Percentiles rank a stretch among this genome's conserved stretches.
Evolutionary conservation across 2,329 filamentous ascomycete species (phyloP).

Genomic region (Thelonectria olida): DNA sequence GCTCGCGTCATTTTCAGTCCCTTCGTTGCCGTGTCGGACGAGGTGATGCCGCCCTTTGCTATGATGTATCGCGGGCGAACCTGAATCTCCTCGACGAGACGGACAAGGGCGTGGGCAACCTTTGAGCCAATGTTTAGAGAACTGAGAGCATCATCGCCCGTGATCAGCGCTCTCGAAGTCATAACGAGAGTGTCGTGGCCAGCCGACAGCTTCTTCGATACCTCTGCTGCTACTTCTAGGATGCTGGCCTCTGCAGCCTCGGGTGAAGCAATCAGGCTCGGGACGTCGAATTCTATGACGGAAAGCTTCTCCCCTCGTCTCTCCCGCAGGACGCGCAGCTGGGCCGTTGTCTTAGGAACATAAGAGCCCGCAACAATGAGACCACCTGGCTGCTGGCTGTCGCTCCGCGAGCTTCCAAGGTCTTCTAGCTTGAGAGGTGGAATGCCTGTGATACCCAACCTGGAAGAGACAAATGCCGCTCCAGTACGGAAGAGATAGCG

Average conservation of each 20-base stretch:
- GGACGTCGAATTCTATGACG: constrained; percentile 57
- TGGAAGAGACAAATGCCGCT: constrained; percentile 53
- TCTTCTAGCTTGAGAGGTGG: constrained; percentile 57
- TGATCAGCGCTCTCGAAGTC: constrained; percentile 63
- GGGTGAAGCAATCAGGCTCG: constrained; percentile 40
- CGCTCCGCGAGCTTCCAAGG: constrained; percentile 44
- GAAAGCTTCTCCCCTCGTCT: constrained; percentile 51
- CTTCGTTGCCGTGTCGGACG: constrained; percentile 66
- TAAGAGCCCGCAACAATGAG: constrained; percentile 65
- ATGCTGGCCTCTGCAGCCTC: constrained; percentile 41
- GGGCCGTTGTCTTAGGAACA: constrained; percentile 66
- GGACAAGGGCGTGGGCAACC: constrained; percentile 61
- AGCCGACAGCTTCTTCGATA: constrained; percentile 41
- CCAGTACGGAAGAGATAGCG: constrained; percentile 51
- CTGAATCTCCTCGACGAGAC: constrained; percentile 54
- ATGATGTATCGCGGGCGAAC: constrained; percentile 64
- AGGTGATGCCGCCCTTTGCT: constrained; percentile 68
- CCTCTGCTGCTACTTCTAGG: constrained; percentile 43
- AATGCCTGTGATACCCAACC: constrained; percentile 60
- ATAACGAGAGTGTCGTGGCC: constrained; percentile 65
- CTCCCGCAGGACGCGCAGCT: constrained; percentile 54
- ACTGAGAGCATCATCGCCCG: constrained; percentile 53
- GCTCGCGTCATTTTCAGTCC: constrained; percentile 61
- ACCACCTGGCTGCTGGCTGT: constrained; percentile 48
- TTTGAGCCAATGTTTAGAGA: constrained; percentile 60